These are phyloP conservation scores for Cardamine resedifolia DNA, from an alignment of 345 rosid genomes.

Conservation along the genomic window DNA sequence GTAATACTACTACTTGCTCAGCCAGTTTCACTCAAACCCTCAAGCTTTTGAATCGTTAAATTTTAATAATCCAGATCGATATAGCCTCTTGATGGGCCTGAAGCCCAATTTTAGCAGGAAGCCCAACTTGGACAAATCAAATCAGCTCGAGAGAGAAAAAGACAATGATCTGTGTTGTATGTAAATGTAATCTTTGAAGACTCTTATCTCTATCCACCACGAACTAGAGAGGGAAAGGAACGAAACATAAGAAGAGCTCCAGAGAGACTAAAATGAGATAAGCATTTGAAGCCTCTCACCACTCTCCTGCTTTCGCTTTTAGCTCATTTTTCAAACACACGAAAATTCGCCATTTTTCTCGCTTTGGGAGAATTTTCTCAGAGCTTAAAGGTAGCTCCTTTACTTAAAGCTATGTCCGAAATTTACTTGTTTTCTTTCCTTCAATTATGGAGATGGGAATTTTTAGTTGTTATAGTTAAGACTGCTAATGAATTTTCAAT, in stretches of 20 bases:
- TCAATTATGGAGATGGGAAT: not conserved
- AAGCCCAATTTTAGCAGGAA: not conserved
- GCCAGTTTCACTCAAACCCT: too few species aligned
- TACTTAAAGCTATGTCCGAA: not conserved
- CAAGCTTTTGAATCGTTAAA: too few species aligned
- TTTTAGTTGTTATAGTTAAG: not conserved
- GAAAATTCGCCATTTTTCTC: not conserved
- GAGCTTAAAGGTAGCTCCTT: slow-evolving; percentile 36
- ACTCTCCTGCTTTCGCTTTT: not conserved
- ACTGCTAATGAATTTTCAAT: not conserved
- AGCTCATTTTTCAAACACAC: not conserved
- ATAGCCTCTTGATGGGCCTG: not conserved
- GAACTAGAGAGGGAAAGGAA: slow-evolving; percentile 12
- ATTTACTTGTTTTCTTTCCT: not conserved
- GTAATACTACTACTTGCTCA: too few species aligned
- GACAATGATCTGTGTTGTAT: slow-evolving; percentile 1
- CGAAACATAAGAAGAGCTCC: not conserved
- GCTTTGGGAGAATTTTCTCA: slow-evolving; percentile 12
- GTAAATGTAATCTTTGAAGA: slow-evolving; percentile 16
- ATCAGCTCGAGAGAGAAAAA: not conserved
- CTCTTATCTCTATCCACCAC: slow-evolving; percentile 31
- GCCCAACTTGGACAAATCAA: not conserved
- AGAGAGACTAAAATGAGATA: slow-evolving; percentile 30
- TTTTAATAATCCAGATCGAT: too few species aligned
- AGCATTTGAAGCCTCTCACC: slow-evolving; percentile 36